Evolutionary conservation across 495 filamentous ascomycete genomes (phyloP).

Genomic region (Massariosphaeria phaeospora): DNA sequence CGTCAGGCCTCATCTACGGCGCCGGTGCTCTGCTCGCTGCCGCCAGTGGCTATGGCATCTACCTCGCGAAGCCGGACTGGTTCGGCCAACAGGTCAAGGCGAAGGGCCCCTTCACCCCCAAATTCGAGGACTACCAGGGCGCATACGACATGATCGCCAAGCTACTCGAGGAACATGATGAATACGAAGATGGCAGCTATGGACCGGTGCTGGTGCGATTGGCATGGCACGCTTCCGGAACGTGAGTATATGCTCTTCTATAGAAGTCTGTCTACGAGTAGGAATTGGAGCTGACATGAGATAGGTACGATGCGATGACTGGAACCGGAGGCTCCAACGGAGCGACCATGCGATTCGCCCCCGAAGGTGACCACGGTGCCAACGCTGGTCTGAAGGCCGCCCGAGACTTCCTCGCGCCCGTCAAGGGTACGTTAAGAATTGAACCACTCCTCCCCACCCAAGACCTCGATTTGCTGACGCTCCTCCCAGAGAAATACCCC

Average conservation of each 20-base stretch:
- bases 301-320: constrained; percentile 74
- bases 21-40: constrained; percentile 54
- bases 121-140: constrained; percentile 86
- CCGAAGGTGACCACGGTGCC: constrained; percentile 87
- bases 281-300: constrained; percentile 21
- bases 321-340: constrained; percentile 92
- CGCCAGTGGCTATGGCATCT: constrained; percentile 67
- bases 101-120: constrained; percentile 61
- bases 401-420: constrained; percentile 85
- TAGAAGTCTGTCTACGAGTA: not conserved
- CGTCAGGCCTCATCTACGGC: constrained; percentile 42
- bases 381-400: constrained; percentile 87
- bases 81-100: constrained; percentile 17
- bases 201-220: constrained; percentile 59
- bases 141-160: constrained; percentile 86
- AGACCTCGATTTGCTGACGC: not conserved
- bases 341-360: constrained; percentile 94
- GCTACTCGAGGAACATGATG: constrained; percentile 76
- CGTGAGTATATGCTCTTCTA: constrained; percentile 17
- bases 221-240: constrained; percentile 40
- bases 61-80: constrained; percentile 51
- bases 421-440: constrained; percentile 59
- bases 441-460: constrained; percentile 7
- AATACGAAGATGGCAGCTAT: constrained; percentile 96
- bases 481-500: constrained; percentile 56